A percentile compares a stretch with the other conserved stretches of the same genome.
Conservation (phyloP, 768 basidiomycete species). For the Pluteus cervinus region DNA sequence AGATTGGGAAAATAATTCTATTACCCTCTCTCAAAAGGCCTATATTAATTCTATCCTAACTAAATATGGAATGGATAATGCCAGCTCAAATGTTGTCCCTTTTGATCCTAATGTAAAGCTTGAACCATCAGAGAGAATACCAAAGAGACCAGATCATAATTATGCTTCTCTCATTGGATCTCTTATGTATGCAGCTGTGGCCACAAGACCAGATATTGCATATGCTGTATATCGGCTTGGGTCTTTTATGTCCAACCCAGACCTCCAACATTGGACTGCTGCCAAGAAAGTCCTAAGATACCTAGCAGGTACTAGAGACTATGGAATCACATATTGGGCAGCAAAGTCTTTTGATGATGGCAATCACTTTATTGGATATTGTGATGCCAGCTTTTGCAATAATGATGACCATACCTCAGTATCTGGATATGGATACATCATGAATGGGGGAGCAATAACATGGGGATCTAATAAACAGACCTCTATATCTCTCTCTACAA, state of each 20-base stretch:
- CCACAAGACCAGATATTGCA: conserved; percentile 7
- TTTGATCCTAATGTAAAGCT: conserved; percentile 15
- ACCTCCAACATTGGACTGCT: background rate
- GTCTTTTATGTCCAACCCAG: background rate
- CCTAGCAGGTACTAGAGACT: background rate
- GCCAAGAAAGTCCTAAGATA: conserved; percentile 3
- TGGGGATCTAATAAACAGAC: conserved; percentile 2
- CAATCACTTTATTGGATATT: too few relatives aligned
- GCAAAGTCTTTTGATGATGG: too few relatives aligned
- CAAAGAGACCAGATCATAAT: background rate
- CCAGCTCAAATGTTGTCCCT: conserved; percentile 16
- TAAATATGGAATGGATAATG: conserved; percentile 12
- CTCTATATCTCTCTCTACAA: conserved; percentile 25
- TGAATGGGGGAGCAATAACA: background rate
- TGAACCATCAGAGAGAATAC: background rate
- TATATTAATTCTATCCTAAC: conserved; percentile 19
- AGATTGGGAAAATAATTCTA: conserved; percentile 8
- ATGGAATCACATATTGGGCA: background rate
- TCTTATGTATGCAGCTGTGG: conserved; percentile 1
- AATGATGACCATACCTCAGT: background rate
- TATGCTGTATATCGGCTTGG: conserved; percentile 4
- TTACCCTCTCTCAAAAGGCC: conserved; percentile 13
- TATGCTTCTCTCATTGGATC: background rate
- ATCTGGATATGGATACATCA: conserved; percentile 1
- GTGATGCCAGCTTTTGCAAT: too few relatives aligned